Evolutionary conservation across 495 filamentous ascomycete genomes (phyloP), one percentile per base, ranked within the genome.

Genomic region (Coniosporium apollinis): DNA sequence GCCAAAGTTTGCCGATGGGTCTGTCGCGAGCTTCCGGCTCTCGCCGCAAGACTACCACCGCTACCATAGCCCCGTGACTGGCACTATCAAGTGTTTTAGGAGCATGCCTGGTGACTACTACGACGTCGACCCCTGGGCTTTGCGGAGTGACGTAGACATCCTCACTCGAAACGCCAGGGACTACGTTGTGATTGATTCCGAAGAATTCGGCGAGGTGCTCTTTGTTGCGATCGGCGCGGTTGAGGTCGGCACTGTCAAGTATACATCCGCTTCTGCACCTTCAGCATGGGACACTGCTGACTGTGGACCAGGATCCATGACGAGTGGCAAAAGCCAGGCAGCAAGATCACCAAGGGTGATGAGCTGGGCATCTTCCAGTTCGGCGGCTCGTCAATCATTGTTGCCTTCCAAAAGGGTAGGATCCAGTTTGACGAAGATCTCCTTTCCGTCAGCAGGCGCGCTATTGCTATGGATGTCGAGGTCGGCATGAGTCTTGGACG

Each of bases 11-110:
- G 49, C 44, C 3, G 57, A 58, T 18, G 63, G 60, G 0, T 50
- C 56, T 2, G 47, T 64, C 28, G 58, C 56, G 22, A 59, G 58
- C 42, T 57, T 60, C 15, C 51, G 59, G 16, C 42, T 69, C 0
- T 49, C 47, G 4, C 53, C 61, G 5, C 58, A 58, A 37, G 58
- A 66, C 43, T 67, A 69, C 31, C 64, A 66, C 37, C 57, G 64
- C 20, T 62, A 57, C 50, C 64, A 67, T 43, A 51, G 54, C 3
- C 65, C 65, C 1, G 54, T 66, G 4, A 40, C n/a, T n/a, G n/a
- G n/a, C n/a, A n/a, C n/a, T 5, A 20, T 38, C 4, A 38, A 4
- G 15, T 8, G 21, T 15, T 38, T 38, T 19, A 18, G 24, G 25
- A 6, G 13, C 9, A 6, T 38, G n/a, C n/a, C n/a, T n/a, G n/a